Conservation (phyloP, 192 early-diverging fungal species). For the Mortierella antarctica region DNA sequence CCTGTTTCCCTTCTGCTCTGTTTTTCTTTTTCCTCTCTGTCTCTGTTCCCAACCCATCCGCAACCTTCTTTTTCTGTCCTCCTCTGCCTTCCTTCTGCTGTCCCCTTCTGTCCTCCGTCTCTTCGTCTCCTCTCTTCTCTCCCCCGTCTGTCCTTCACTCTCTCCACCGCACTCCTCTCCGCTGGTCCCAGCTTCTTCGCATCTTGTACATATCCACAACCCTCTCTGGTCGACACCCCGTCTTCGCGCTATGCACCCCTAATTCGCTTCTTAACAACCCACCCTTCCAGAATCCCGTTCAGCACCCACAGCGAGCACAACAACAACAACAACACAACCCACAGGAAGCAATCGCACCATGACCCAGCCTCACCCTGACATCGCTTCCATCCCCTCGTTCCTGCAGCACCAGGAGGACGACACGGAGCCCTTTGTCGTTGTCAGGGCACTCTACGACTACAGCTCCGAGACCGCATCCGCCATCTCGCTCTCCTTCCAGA, state of each 20-base stretch:
- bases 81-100: neutral
- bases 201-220: slow-evolving; percentile 1
- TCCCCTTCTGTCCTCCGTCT: slow-evolving; percentile 2
- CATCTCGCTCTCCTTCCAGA: slow-evolving; percentile 81
- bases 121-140: neutral
- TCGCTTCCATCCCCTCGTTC: neutral
- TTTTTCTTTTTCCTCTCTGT: no score
- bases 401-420: slow-evolving; percentile 57
- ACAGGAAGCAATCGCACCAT: neutral
- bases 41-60: no score
- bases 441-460: slow-evolving; percentile 86
- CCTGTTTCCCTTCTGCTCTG: no score
- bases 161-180: neutral
- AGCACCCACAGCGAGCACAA: neutral
- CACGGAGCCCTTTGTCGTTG: slow-evolving; percentile 45
- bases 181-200: no score
- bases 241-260: neutral
- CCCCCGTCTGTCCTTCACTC: neutral
- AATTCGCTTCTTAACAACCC: neutral
- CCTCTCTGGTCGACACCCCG: neutral
- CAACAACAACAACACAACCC: no score
- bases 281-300: neutral
- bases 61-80: neutral
- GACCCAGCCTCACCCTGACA: neutral
- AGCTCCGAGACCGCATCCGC: slow-evolving; percentile 68